These are phyloP conservation scores for Cutaneotrichosporon daszewskae DNA, from an alignment of 1,284 basidiomycete genomes.

Conservation along the genomic window DNA sequence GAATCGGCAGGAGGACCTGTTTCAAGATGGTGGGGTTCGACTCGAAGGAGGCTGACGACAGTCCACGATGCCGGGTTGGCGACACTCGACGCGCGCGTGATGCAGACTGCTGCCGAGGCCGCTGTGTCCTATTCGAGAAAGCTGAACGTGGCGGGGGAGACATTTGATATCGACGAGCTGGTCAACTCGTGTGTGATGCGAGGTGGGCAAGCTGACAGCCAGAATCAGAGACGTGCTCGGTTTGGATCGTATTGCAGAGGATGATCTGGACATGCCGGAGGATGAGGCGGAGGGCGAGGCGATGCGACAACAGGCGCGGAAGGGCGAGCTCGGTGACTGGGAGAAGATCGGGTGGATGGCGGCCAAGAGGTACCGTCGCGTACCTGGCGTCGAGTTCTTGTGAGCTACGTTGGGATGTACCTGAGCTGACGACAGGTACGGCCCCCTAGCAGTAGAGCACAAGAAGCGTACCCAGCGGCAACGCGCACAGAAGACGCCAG, in stretches of 20 bases:
- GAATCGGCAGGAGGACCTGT: constrained; percentile 18
- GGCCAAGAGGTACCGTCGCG: constrained; percentile 35
- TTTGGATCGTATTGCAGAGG: too few species aligned
- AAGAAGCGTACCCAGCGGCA: constrained; percentile 5
- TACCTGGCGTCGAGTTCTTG: constrained; percentile 49
- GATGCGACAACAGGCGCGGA: neutral
- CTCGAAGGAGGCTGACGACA: constrained; percentile 4
- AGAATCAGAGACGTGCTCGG: constrained; percentile 36
- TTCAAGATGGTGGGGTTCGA: constrained; percentile 21
- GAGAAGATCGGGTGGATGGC: constrained; percentile 47
- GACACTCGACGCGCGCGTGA: constrained; percentile 31
- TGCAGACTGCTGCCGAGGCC: constrained; percentile 28
- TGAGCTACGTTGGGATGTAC: constrained; percentile 20
- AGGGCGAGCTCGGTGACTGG: constrained; percentile 36
- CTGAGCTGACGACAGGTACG: constrained; percentile 26
- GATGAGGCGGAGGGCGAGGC: constrained; percentile 18
- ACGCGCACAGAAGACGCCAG: neutral
- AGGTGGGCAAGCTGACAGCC: neutral
- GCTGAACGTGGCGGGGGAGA: constrained; percentile 43
- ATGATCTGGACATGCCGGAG: constrained; percentile 6
- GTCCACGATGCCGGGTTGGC: constrained; percentile 34
- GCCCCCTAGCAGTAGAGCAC: constrained; percentile 28
- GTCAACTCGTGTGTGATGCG: neutral
- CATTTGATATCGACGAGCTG: constrained; percentile 50
- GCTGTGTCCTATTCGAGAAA: constrained; percentile 34